A percentile compares a stretch with the other conserved stretches of the same genome.
Evolutionary conservation across 2,329 filamentous ascomycete species (phyloP).

Genomic region (Colletotrichum melonis): DNA sequence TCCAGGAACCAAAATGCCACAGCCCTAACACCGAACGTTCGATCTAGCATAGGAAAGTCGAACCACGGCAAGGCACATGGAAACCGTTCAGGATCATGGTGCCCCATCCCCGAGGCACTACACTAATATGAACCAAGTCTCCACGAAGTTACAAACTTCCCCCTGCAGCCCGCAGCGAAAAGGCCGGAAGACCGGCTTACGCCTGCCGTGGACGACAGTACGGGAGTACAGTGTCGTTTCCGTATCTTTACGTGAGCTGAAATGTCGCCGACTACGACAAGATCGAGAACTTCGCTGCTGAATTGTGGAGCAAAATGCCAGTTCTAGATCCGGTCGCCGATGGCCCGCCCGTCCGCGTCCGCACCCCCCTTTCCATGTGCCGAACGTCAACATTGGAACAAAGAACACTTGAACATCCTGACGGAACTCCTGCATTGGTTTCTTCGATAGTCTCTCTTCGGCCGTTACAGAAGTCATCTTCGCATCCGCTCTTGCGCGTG

Average conservation of each 20-base stretch:
- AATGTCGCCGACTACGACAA: background rate
- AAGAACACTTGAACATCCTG: background rate
- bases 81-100: background rate
- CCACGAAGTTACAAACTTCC: background rate
- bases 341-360: background rate
- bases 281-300: conserved; percentile 14
- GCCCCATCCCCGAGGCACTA: background rate
- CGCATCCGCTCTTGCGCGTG: background rate
- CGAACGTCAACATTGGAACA: background rate
- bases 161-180: conserved; percentile 23
- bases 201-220: conserved; percentile 9
- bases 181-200: conserved; percentile 24
- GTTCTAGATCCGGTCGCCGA: conserved; percentile 12
- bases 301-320: conserved; percentile 13
- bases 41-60: background rate
- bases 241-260: background rate
- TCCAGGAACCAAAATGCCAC: background rate
- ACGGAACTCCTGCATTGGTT: conserved; percentile 5
- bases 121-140: conserved; percentile 8
- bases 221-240: no score
- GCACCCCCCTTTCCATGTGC: conserved; percentile 1
- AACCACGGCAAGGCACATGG: background rate
- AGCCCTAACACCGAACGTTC: conserved; percentile 10
- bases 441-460: conserved; percentile 5
- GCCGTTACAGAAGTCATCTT: background rate